phyloP scores from a whole-genome alignment of 2,329 filamentous ascomycete genomes.

The Colletotrichum sojae region DNA sequence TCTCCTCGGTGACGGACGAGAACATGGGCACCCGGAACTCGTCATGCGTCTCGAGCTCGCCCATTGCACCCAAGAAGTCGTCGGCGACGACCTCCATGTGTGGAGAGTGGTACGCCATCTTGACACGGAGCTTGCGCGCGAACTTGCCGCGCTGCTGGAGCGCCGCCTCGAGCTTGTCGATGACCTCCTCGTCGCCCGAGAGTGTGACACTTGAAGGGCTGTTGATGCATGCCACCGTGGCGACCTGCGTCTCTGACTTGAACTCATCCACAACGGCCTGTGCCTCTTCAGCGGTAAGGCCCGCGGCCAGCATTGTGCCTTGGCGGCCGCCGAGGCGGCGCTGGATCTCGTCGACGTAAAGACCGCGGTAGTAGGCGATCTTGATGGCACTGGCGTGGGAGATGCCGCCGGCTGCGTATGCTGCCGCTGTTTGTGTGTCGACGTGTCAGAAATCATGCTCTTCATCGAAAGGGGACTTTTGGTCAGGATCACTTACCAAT shows the following conservation, averaged over 20 bases:
- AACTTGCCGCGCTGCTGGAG: constrained; percentile 46
- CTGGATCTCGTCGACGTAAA: not conserved
- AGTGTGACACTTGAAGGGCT: no score
- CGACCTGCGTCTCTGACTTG: no score
- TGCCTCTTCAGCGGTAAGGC: no score
- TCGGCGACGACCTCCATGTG: constrained; percentile 37
- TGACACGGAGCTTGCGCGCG: constrained; percentile 42
- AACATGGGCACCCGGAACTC: not conserved
- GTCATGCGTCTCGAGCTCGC: not conserved
- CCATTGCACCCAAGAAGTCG: constrained; percentile 7
- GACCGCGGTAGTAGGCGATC: constrained; percentile 30
- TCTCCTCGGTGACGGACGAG: not conserved
- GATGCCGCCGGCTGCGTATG: constrained; percentile 40
- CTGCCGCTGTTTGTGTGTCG: constrained; percentile 42
- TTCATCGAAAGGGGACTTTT: no score
- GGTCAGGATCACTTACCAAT: no score
- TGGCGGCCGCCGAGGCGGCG: no score
- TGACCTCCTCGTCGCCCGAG: no score
- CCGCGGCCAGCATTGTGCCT: no score
- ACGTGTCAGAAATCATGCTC: no score
- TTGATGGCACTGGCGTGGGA: constrained; percentile 12
- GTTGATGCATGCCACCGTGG: no score
- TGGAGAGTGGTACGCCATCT: constrained; percentile 43
- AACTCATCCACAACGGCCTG: no score
- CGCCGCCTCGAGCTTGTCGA: no score